Evolutionary conservation across 768 basidiomycete genomes (phyloP).

Genomic region (Leccinum truebloodii): DNA sequence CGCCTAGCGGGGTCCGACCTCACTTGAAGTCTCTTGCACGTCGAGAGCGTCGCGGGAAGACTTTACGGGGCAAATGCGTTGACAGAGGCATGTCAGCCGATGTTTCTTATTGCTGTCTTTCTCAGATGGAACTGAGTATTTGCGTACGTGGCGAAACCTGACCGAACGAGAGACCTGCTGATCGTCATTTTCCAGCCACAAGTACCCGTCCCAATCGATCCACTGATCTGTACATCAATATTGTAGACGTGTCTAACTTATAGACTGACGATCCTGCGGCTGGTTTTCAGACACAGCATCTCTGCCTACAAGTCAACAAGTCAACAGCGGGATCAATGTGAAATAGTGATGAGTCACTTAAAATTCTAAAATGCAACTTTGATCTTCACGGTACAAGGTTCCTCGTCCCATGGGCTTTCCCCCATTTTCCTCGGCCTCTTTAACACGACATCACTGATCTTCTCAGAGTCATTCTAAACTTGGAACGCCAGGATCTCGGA

Average conservation of each 20-base stretch:
- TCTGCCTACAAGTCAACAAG: background rate
- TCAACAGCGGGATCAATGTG: background rate
- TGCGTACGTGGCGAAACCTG: background rate
- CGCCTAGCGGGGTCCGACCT: background rate
- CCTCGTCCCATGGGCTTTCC: background rate
- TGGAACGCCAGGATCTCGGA: background rate
- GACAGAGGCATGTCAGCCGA: background rate
- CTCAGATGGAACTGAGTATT: background rate
- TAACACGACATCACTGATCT: slow-evolving; percentile 5
- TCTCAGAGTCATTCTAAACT: slow-evolving; percentile 4
- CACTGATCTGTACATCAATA: background rate
- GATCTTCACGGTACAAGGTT: background rate
- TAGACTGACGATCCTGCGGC: background rate
- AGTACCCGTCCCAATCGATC: background rate
- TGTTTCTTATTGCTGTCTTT: background rate
- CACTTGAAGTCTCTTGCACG: background rate
- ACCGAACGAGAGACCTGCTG: background rate
- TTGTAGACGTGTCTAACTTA: background rate
- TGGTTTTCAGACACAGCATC: background rate
- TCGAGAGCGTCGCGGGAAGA: background rate
- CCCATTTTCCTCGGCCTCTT: slow-evolving; percentile 6
- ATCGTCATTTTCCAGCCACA: background rate
- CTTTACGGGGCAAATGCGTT: background rate
- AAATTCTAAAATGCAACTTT: background rate
- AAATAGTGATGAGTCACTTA: background rate